These are phyloP conservation scores for Paecilomyces sp. DNA, from an alignment of 2,329 filamentous ascomycete genomes.

Conservation along the genomic window DNA sequence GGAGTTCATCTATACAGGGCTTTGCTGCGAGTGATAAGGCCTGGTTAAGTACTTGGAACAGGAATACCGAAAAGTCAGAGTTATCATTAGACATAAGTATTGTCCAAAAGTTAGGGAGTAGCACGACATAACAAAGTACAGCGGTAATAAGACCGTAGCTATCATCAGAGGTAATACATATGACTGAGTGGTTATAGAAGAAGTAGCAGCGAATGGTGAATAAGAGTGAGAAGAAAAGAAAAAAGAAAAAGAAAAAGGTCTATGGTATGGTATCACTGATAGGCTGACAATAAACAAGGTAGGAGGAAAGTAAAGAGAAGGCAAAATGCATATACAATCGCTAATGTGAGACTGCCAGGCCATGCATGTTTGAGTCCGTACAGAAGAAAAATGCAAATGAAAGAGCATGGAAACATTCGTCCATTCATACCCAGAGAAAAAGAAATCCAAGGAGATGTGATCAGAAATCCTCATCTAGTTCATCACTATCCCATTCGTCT, in stretches of 20 bases:
- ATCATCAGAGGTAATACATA: neutral
- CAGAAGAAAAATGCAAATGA: neutral
- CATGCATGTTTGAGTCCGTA: neutral
- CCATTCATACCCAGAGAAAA: neutral
- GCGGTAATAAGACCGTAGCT: neutral
- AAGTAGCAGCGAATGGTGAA: neutral
- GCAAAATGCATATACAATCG: neutral
- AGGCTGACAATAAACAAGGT: neutral
- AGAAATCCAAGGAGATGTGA: neutral
- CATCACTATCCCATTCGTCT: constrained; percentile 55
- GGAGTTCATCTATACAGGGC: neutral
- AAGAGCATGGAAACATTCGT: neutral
- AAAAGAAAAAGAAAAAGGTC: neutral
- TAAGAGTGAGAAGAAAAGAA: neutral
- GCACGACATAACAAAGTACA: neutral
- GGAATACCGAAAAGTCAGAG: neutral
- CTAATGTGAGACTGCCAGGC: neutral
- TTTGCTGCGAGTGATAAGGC: neutral
- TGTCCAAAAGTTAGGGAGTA: neutral
- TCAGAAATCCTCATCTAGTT: constrained; percentile 36
- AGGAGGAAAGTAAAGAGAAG: neutral
- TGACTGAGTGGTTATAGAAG: neutral
- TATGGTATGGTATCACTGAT: neutral
- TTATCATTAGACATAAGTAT: neutral
- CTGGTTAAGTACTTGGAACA: neutral